Conservation (phyloP, 306 rosid species). For the Cyclanthera cordifolia region DNA sequence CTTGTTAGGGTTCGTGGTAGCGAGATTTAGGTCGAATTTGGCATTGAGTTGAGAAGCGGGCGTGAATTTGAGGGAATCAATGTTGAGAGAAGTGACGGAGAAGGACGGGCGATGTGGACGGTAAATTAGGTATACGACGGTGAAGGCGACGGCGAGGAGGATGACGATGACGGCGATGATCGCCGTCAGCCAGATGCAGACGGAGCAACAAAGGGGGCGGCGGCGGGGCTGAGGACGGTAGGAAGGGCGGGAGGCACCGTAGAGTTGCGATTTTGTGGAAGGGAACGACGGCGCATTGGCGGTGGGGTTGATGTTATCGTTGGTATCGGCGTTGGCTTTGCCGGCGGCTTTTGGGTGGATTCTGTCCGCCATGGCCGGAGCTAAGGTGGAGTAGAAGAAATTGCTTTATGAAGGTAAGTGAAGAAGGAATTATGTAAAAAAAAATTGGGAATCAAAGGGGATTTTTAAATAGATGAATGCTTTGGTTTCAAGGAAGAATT, state of each 20-base stretch:
- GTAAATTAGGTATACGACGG: slow-evolving; percentile 48
- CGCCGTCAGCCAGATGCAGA: slow-evolving; percentile 42
- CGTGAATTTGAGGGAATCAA: slow-evolving; percentile 21
- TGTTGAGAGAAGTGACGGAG: slow-evolving; percentile 25
- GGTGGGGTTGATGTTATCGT: background rate
- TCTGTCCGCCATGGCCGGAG: slow-evolving; percentile 46
- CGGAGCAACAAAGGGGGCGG: slow-evolving; percentile 41
- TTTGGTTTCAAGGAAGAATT: slow-evolving; percentile 11
- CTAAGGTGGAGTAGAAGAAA: background rate
- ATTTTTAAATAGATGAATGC: background rate
- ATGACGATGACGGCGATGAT: slow-evolving; percentile 35
- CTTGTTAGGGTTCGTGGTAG: slow-evolving; percentile 41
- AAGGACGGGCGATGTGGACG: slow-evolving; percentile 41
- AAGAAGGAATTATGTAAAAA: background rate
- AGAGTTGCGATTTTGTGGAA: slow-evolving; percentile 48
- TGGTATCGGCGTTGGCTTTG: slow-evolving; percentile 7
- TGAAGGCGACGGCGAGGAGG: slow-evolving; percentile 30
- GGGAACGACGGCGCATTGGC: slow-evolving; percentile 36
- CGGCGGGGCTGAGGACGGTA: slow-evolving; percentile 51
- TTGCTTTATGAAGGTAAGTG: background rate
- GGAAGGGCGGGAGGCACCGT: slow-evolving; percentile 57
- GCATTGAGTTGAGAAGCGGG: slow-evolving; percentile 26
- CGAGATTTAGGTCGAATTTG: slow-evolving; percentile 27
- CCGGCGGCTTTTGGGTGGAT: slow-evolving; percentile 41
- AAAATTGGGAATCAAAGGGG: background rate